A percentile compares a stretch with the other conserved stretches of the same genome.
phyloP scores from a whole-genome alignment of 2,329 filamentous ascomycete species.

The Trichoderma guizhouense region DNA sequence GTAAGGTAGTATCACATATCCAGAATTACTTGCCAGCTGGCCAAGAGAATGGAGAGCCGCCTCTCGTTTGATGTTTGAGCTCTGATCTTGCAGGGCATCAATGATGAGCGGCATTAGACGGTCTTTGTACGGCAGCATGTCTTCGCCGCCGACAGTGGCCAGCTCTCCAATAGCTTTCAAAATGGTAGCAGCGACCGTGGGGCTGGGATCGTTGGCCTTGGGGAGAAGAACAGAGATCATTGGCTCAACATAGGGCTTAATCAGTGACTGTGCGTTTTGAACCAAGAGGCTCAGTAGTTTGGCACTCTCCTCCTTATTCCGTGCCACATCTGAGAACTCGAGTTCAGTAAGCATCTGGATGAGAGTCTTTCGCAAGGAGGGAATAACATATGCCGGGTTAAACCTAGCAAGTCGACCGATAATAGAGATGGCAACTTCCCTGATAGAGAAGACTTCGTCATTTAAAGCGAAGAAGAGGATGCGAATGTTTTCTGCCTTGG shows the following conservation, averaged over 20 bases:
- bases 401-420: constrained; percentile 87
- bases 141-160: constrained; percentile 87
- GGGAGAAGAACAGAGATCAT: constrained; percentile 94
- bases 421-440: constrained; percentile 93
- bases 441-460: constrained; percentile 87
- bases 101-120: constrained; percentile 94
- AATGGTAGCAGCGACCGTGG: constrained; percentile 91
- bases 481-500: constrained; percentile 94
- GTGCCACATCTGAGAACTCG: constrained; percentile 89
- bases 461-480: constrained; percentile 94
- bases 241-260: constrained; percentile 94
- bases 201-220: constrained; percentile 80
- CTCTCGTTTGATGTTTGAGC: constrained; percentile 84
- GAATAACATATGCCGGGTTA: constrained; percentile 97
- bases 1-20: constrained; percentile 96
- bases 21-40: constrained; percentile 90
- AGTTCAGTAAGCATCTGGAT: constrained; percentile 96
- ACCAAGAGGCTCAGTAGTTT: constrained; percentile 90
- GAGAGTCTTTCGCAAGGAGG: constrained; percentile 87
- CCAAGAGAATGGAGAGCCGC: constrained; percentile 87
- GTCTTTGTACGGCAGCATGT: constrained; percentile 89
- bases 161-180: constrained; percentile 92
- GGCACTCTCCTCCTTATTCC: constrained; percentile 95
- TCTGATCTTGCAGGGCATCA: constrained; percentile 88
- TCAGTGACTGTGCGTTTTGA: constrained; percentile 85